Evolutionary conservation across 768 basidiomycete species (phyloP).

Genomic region (Termitomyces sp.): DNA sequence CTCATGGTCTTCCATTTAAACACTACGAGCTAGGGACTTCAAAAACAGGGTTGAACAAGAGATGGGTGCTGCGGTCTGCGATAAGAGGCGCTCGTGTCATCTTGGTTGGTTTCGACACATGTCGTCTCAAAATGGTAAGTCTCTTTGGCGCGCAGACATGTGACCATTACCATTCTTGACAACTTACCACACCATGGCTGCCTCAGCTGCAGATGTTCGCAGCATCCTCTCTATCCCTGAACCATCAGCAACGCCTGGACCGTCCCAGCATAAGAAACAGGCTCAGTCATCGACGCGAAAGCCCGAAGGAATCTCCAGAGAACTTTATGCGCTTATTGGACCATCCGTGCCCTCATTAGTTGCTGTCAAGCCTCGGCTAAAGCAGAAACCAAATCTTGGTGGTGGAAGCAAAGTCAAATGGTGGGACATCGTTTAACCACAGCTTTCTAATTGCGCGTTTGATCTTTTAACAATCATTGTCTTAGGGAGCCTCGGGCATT

Average conservation of each 20-base stretch:
- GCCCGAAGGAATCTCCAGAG: constrained; percentile 89
- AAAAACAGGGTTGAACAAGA: background rate
- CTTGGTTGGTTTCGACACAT: background rate
- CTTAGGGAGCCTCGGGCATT: constrained; percentile 78
- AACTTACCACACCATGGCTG: constrained; percentile 46
- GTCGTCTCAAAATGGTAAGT: background rate
- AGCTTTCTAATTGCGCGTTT: background rate
- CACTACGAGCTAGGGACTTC: background rate
- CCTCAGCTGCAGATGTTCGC: constrained; percentile 78
- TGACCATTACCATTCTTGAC: constrained; percentile 8
- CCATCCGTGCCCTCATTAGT: constrained; percentile 85
- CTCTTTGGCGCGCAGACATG: constrained; percentile 1
- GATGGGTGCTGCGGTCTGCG: background rate
- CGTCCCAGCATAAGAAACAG: constrained; percentile 47
- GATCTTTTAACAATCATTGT: background rate
- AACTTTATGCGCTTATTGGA: constrained; percentile 94
- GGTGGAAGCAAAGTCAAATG: constrained; percentile 66
- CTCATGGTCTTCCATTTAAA: constrained; percentile 11
- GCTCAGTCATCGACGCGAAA: constrained; percentile 45
- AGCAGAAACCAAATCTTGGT: constrained; percentile 80
- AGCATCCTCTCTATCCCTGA: constrained; percentile 72
- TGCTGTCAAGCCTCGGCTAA: constrained; percentile 77
- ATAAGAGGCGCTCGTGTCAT: background rate
- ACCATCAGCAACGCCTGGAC: constrained; percentile 34
- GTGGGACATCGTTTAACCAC: constrained; percentile 32